phyloP scores from a whole-genome alignment of 2,329 filamentous ascomycete genomes.

The Aspergillus amoenus region DNA sequence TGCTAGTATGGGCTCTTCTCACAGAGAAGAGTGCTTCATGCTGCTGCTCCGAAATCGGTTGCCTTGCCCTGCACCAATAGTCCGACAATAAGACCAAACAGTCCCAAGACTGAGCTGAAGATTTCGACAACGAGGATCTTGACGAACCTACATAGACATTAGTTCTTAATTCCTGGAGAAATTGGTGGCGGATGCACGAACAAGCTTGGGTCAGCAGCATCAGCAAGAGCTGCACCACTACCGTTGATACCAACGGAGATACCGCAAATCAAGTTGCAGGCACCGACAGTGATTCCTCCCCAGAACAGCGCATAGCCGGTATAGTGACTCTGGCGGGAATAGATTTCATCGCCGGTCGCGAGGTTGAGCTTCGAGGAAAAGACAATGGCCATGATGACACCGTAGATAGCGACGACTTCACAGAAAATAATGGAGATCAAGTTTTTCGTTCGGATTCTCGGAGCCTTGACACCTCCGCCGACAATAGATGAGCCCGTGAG shows the following conservation, averaged over 20 bases:
- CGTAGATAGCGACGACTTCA: conserved; percentile 99
- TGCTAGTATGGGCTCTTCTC: conserved; percentile 17
- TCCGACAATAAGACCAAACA: conserved; percentile 95
- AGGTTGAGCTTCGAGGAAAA: conserved; percentile 84
- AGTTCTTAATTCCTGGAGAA: neutral
- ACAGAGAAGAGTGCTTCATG: conserved; percentile 19
- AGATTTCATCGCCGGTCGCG: conserved; percentile 63
- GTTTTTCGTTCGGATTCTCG: conserved; percentile 98
- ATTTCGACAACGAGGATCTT: conserved; percentile 99
- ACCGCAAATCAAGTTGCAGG: conserved; percentile 95
- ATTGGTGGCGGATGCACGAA: conserved; percentile 50
- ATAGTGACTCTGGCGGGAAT: conserved; percentile 80
- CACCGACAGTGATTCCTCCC: conserved; percentile 88
- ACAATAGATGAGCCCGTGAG: conserved; percentile 97
- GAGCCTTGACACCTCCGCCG: conserved; percentile 92
- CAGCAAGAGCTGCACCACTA: conserved; percentile 90
- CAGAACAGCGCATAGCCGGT: conserved; percentile 96
- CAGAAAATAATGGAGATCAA: conserved; percentile 99
- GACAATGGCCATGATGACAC: conserved; percentile 99
- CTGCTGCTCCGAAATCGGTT: conserved; percentile 59
- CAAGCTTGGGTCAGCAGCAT: conserved; percentile 89
- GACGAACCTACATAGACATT: conserved; percentile 68
- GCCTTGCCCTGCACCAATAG: conserved; percentile 85
- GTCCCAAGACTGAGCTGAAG: conserved; percentile 93
- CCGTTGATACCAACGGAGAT: conserved; percentile 97